Base-by-base conservation (phyloP, 139 green algal species). In the Chlorella vulgaris region DNA sequence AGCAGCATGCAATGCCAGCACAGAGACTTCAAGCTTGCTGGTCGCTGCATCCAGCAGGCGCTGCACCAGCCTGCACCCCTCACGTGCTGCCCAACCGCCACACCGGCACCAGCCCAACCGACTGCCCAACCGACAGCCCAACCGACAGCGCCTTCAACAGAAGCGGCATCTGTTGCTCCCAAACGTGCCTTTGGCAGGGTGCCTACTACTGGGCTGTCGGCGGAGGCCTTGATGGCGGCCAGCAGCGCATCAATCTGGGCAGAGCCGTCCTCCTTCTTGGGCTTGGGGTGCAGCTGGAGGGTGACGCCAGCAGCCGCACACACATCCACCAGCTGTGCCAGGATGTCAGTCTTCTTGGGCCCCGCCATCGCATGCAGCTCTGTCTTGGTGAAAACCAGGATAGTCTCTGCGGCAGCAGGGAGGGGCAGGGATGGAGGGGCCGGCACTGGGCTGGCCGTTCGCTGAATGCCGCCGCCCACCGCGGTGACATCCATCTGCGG, bases 301-400 rank as follows among this genome's bases (percentile, higher is more conserved):
- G 86, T 66, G 2, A 93, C 74, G 1, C 87, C 90, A 7, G 80
- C 80, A 1, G 76, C 74, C 3, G 61, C 33, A 69, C 86, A 84
- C 43, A 76, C 81, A 0, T 80, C 88, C 10, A 51, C 75, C 35
- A 97, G 67, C 31, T 87, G 81, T 74, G 94, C 71, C 73, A 98
- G 82, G 36, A 97, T 82, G 10, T 81, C 69, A 93, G 92, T 89
- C 83, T 99, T 99, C 81, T 99, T 99, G 38, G 84, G 65, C 74
- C 91, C 96, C 6, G 93, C 93, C 24, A 98, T 47, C 4, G 97
- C 89, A 60, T 96, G 90, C 29, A 98, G 35, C 35, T 83, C 80
- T 0, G 81, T 81, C 62, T 90, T 79, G 2, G 91, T 96, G 69
- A 99, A 94, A 7, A 94, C 83, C 81, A 99, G 84, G 7, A 98